phyloP scores from a whole-genome alignment of 139 green algal genomes.

The Chlamydomonas sp. region DNA sequence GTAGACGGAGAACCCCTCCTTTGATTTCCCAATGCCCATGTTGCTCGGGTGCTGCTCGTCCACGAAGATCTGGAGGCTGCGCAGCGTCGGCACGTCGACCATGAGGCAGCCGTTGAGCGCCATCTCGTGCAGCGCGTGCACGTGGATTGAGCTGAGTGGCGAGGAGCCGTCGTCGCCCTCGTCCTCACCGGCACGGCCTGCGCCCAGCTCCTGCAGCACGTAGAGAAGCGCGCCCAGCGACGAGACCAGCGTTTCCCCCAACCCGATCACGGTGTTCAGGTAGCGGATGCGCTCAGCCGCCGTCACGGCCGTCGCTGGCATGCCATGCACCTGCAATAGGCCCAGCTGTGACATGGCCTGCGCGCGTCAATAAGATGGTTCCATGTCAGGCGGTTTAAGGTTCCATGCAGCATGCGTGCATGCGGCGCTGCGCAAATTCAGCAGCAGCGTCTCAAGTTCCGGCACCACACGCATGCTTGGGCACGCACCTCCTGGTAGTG shows the following conservation, averaged over 20 bases:
- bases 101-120: background rate
- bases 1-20: conserved; percentile 86
- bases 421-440: background rate
- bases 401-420: too few relatives aligned
- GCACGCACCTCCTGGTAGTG: conserved; percentile 1
- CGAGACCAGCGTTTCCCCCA: background rate
- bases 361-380: background rate
- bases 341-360: background rate
- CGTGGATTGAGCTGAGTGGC: background rate
- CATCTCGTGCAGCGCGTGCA: background rate
- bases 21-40: conserved; percentile 81
- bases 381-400: background rate
- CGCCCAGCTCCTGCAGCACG: too few relatives aligned
- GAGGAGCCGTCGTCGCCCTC: background rate
- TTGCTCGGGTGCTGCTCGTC: conserved; percentile 69
- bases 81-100: background rate
- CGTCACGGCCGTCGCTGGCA: background rate
- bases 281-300: background rate
- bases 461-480: background rate
- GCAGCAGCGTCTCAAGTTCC: background rate
- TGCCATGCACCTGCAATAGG: background rate
- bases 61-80: conserved; percentile 58
- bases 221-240: background rate
- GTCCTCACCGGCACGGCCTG: background rate
- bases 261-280: too few relatives aligned